Base-by-base conservation (phyloP, 2,329 filamentous ascomycete species). In the Alternaria arborescens region DNA sequence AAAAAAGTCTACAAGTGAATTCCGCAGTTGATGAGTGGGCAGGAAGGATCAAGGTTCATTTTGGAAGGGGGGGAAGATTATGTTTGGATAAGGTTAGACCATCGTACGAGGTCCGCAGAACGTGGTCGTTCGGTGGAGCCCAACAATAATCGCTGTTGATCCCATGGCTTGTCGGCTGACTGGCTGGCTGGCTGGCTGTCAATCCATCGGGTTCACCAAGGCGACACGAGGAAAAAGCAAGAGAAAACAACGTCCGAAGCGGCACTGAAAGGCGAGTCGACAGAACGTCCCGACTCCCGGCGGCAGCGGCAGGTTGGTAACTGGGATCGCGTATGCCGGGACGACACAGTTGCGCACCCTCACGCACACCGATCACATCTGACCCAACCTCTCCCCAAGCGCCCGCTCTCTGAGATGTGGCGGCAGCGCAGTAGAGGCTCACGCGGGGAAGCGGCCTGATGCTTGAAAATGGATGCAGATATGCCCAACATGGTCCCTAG, bases 321-420 rank as follows among this genome's bases (percentile, higher is more conserved):
- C 46, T 38, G 18, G 46, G 30, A 50, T 50, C 46, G 46, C 32
- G 46, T 38, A 50, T 38, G 46, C 20, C 30, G 30, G 46, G 46
- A 50, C 18, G 14, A 36, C 18, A 24, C 20, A 16, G 12, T 34
- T 34, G 18, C 32, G 61, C 22, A 24, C 22, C 22, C 22, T 24
- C 22, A 24, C 22, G 22, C 66, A 69, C 66, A 69, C 65, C 64
- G 56, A 64, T 68, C 58, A 61, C 65, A 63, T 22, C n/a, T 43
- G 11, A 14, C 14, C 12, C 14, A 18, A 32, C 46, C 30, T 16
- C 14, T 14, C 32, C 6, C 12, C 32, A 36, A 36, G 32, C 32
- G 32, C 12, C 32, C 12, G 32, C 32, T 16, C 32, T 6, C 32
- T 30, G 28, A 30, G 28, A 14, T 36, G 32, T 36, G 32, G 14